Evolutionary conservation across 2,329 filamentous ascomycete genomes (phyloP), one percentile per base, ranked within the genome.

Genomic region (Graphium sp.): DNA sequence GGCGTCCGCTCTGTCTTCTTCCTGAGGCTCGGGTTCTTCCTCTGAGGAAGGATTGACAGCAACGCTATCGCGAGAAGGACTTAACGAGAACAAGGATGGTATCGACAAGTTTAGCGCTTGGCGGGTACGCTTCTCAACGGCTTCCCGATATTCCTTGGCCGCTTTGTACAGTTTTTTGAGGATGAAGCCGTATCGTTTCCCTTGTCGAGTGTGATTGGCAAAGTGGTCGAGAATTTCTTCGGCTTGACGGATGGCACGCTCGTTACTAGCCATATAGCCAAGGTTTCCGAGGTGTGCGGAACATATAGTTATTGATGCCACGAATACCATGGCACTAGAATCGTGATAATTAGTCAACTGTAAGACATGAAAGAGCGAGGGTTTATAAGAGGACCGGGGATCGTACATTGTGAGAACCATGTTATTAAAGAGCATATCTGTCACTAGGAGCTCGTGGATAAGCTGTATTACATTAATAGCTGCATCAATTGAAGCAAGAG

Each of bases 391-490:
- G 14, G n/a, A n/a, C 24, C n/a, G 12, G 11, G 3, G 4, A 6
- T 8, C 24, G 7, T 26, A 26, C 24, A 26, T 26, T 11, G 18
- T 26, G n/a, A 26, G 24, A 11, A 26, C 24, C 24, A 26, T 26
- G 12, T 26, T 26, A 17, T 26, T 26, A 11, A 17, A 26, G 6
- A 26, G 14, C 24, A 26, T 26, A 17, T 16, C 5, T 2, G 24
- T 14, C 5, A 11, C 10, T 10, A 26, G 18, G n/a, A 26, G 24
- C 24, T 26, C 24, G 24, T 26, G 14, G 14, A 26, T 16, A 16
- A 26, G 24, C n/a, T 26, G n/a, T 14, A 17, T 26, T 14, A 26
- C 24, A 11, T 26, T 14, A 16, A 26, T 26, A 11, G 24, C 24
- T 16, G 24, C 16, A 16, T 26, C 24, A 16, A 26, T 26, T 11